Evolutionary conservation across 2,329 filamentous ascomycete genomes (phyloP).

Genomic region (Bisporella sp.): DNA sequence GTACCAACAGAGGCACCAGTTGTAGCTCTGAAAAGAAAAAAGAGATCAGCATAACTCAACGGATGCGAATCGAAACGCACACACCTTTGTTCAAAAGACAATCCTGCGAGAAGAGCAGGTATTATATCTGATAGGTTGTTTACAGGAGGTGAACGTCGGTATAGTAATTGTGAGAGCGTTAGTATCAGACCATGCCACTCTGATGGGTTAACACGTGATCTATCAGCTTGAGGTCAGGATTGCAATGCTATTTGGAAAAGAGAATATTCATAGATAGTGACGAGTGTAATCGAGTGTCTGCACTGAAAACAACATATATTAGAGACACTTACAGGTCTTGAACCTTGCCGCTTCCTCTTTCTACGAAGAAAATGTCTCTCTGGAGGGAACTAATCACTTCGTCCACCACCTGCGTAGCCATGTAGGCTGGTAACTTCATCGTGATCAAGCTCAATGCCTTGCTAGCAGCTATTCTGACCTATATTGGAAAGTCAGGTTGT

Average conservation of each 20-base stretch:
- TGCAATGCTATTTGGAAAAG: too few relatives aligned
- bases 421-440: conserved; percentile 67
- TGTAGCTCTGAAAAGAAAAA: conserved; percentile 46
- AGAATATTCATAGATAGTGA: too few relatives aligned
- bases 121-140: conserved; percentile 66
- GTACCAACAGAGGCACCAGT: conserved; percentile 81
- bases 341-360: background rate
- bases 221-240: conserved; percentile 35
- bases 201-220: conserved; percentile 71
- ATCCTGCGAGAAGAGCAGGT: conserved; percentile 67
- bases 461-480: conserved; percentile 82
- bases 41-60: too few relatives aligned
- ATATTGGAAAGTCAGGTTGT: conserved; percentile 81
- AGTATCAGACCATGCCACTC: conserved; percentile 92
- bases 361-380: conserved; percentile 41
- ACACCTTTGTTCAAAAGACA: conserved; percentile 75
- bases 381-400: conserved; percentile 69
- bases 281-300: too few relatives aligned
- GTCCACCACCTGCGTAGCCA: conserved; percentile 83
- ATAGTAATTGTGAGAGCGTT: conserved; percentile 79
- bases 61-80: background rate
- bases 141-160: conserved; percentile 71
- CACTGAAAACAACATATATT: too few relatives aligned
- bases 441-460: conserved; percentile 88
- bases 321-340: background rate